Conservation (phyloP, 140 eudicot genomes). For the Stevia rebaudiana region DNA sequence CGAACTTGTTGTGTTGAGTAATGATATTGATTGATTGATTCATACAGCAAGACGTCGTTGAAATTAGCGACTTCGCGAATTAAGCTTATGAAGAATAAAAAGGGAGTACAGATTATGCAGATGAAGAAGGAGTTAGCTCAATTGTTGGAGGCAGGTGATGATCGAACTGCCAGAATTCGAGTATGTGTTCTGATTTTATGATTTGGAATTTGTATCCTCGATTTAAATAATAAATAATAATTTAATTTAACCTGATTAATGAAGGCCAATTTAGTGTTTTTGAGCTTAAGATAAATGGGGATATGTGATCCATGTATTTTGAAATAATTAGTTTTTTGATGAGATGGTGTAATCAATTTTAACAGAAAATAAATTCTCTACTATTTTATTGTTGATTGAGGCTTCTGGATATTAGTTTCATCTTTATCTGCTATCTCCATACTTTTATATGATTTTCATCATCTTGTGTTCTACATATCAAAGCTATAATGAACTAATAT, state of each 20-base stretch:
- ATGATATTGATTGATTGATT: background rate
- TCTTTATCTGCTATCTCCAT: background rate
- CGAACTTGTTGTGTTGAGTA: background rate
- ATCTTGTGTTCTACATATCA: background rate
- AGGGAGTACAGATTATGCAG: slow-evolving; percentile 69
- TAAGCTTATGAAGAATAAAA: slow-evolving; percentile 79
- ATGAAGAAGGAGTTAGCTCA: slow-evolving; percentile 74
- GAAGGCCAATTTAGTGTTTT: background rate
- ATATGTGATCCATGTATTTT: background rate
- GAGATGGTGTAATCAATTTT: background rate
- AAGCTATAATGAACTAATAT: background rate
- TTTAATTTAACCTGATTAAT: background rate
- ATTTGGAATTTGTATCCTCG: background rate
- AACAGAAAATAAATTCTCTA: background rate
- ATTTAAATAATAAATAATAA: background rate
- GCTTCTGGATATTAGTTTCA: background rate
- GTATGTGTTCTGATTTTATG: slow-evolving; percentile 28
- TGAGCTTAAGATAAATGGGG: background rate
- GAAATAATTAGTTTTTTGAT: background rate
- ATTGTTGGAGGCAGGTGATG: slow-evolving; percentile 66
- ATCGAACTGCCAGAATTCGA: slow-evolving; percentile 77
- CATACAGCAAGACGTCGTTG: slow-evolving; percentile 74
- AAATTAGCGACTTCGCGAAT: slow-evolving; percentile 69
- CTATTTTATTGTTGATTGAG: background rate
- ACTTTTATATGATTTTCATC: background rate